Base-by-base conservation (phyloP, 164 flowering plant species). In the Taxillus chinensis region DNA sequence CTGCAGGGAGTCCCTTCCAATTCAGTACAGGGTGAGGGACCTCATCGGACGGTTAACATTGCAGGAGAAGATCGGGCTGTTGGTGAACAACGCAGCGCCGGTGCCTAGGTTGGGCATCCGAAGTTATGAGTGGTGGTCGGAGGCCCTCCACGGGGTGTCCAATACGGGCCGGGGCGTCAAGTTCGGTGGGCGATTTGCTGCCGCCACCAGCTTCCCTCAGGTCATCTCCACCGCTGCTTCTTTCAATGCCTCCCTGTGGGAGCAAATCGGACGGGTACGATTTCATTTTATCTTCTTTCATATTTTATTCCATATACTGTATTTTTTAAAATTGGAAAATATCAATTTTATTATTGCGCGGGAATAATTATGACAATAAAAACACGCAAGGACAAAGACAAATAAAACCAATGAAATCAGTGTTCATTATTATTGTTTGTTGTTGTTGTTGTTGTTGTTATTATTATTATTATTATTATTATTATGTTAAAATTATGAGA, bases 131-230 rank as follows among this genome's bases (percentile, higher is more conserved):
- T 57, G 59, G 59, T 57, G 59, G 59, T 57, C 59, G 41, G 59
- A 57, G 41, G 59, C 59, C 14, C 59, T 57, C 16, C 59, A 57
- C 59, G 59, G 59, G n/a, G 43, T 57, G n/a, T 57, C 59, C 15
- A 40, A 57, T 40, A 41, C 39, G 59, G 59, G 59, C 41, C 59
- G 41, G 6, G 59, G 59, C n/a, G 14, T 15, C 4, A 57, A 13
- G 3, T 57, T 57, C 43, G 41, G 14, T 12, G 59, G 59, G 10
- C 11, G 41, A 5, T 37, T 57, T 41, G 11, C 59, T 5, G 59
- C 41, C 7, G 59, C 59, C 59, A 57, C 59, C 59, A 57, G 59
- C 59, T 57, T 57, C 59, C 59, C 59, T 7, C 59, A 57, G 41
- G 59, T 57, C 59, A 57, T 57, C 59, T 37, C 59, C 59, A 57